Evolutionary conservation across 2,329 filamentous ascomycete genomes (phyloP), one percentile per base, ranked within the genome.

Genomic region (Sordariomycetes sp.): DNA sequence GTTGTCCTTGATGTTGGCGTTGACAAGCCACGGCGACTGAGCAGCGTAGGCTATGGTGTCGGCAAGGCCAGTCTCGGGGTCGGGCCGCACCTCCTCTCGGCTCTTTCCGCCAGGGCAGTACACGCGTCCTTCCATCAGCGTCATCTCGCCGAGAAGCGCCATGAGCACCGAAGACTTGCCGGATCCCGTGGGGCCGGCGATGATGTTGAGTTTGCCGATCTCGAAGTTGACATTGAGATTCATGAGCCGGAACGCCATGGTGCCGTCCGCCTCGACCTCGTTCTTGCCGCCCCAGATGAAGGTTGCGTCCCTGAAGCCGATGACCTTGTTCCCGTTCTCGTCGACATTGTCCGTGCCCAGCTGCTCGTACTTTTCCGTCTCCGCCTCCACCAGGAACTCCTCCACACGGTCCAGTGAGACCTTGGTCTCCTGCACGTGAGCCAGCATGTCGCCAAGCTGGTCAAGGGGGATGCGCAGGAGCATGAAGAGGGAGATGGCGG

Each of bases 111-210:
- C 90, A 3, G 94, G 94, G 28, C 97, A 81, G 71, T 86, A 90
- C 7, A 97, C 88, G 11, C 80, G 81, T 59, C 94, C 94, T 59
- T 86, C 79, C 25, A 96, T 73, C 55, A 92, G 74, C 0, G 89
- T 94, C 94, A 99, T 99, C 74, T 99, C 94, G 60, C 94, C 94
- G 1, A 99, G 81, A 28, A 99, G 77, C 32, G 92, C 94, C 93
- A 99, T 96, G 22, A 99, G 78, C 67, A 99, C 76, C 0, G 93
- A 97, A 0, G 93, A 96, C 77, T 99, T 99, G 63, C 94, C 94
- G 57, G 89, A 94, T 16, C 94, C 94, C 3, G 94, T 99, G 2
- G 93, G 88, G 1, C 94, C 94, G 46, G 91, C 89, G 65, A 99
- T 88, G 55, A 99, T 86, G 68, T 97, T 99, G 61, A 99, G 81